Conservation (phyloP, 2,329 filamentous ascomycete genomes). For the Allantophomopsis cytisporea region DNA sequence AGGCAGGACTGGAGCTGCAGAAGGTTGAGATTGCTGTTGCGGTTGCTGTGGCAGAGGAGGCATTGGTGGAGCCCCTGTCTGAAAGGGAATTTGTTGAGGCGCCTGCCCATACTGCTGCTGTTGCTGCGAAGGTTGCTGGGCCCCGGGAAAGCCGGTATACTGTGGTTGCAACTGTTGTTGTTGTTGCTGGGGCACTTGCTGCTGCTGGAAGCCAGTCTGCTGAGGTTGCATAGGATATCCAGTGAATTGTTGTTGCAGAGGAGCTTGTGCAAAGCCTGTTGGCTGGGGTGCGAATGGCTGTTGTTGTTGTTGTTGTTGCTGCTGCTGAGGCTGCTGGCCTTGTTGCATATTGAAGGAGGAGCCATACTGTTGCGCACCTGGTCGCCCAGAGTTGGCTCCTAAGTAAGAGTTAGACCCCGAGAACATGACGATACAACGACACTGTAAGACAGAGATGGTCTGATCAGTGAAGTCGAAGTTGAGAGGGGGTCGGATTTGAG, state of each 20-base stretch:
- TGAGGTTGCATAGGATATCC: conserved; percentile 18
- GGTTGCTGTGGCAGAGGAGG: conserved; percentile 24
- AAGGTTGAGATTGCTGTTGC: conserved; percentile 40
- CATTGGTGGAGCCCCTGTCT: conserved; percentile 17
- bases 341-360: conserved; percentile 30
- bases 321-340: conserved; percentile 25
- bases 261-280: conserved; percentile 20
- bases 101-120: conserved; percentile 27
- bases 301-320: conserved; percentile 28
- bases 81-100: conserved; percentile 27
- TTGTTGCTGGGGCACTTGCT: conserved; percentile 28
- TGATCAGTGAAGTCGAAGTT: too few species aligned
- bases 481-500: too few species aligned
- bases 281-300: conserved; percentile 13
- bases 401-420: conserved; percentile 79
- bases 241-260: conserved; percentile 16
- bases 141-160: conserved; percentile 42
- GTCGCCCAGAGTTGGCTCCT: conserved; percentile 64
- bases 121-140: conserved; percentile 22
- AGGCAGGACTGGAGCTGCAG: conserved; percentile 48
- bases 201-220: conserved; percentile 25
- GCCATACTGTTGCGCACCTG: conserved; percentile 47
- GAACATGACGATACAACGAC: conserved; percentile 49
- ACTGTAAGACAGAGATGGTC: too few species aligned
- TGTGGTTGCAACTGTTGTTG: conserved; percentile 31